Evolutionary conservation across 805 yeast species (phyloP), one percentile per base, ranked within the genome.

Genomic region (Kluyveromyces wickerhamii): DNA sequence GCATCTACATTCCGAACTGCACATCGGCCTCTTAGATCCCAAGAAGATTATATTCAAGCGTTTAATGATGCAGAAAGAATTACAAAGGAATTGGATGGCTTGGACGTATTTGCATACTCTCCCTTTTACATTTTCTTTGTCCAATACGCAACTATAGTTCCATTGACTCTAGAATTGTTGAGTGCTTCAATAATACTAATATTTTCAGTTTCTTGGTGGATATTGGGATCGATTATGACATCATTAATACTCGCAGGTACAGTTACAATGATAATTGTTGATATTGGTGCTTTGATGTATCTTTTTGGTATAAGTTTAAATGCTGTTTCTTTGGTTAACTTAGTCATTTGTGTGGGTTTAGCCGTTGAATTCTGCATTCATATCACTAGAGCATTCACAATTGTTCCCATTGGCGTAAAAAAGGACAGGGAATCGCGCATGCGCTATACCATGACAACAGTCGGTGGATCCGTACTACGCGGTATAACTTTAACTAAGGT

Each of bases 281-380:
- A 82, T 52, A 77, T 89, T 37, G 85, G 83, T 2, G 96, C 95
- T 0, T 64, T 79, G 9, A 79, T 89, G 87, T 71, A 79, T 0
- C 11, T 80, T 5, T 77, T 86, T 75, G 71, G 68, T 1, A 78
- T 89, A 17, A 72, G 89, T 1, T 66, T 89, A 31, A 89, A 89
- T 53, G 97, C 96, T 0, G 85, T 89, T 3, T 76, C 89, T 40
- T 64, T 92, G 41, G 97, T 92, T 13, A 89, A 89, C 48, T 67
- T 89, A 37, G 70, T 92, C 22, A 89, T 89, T n/a, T 89, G 96
- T 54, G 77, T 81, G 3, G 98, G 98, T 0, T 63, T 89, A 23
- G 88, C 92, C 2, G 95, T 92, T 22, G 98, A 92, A 58, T 92
- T 89, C 53, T 86, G 95, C 39, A 73, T 82, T 21, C 97, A 89